Conservation (phyloP, 140 eudicot species). For the Erigeron philadelphicus region DNA sequence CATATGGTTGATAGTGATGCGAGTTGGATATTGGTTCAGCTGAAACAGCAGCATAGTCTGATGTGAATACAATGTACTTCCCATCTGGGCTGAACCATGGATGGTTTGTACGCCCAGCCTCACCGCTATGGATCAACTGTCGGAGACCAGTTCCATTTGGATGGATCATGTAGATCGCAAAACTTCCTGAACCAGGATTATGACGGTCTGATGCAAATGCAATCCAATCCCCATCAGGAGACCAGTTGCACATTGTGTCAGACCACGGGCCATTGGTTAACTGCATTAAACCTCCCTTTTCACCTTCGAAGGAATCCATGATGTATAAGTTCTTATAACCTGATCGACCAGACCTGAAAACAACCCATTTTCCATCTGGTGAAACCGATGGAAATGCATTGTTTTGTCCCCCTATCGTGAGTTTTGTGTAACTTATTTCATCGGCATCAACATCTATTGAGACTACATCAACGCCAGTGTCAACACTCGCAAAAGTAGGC, state of each 20-base stretch:
- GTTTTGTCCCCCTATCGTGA: slow-evolving; percentile 64
- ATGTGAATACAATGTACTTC: slow-evolving; percentile 53
- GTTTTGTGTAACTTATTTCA: slow-evolving; percentile 34
- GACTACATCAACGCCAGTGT: slow-evolving; percentile 55
- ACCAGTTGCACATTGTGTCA: slow-evolving; percentile 90
- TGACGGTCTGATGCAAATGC: slow-evolving; percentile 80
- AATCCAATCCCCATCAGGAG: slow-evolving; percentile 87
- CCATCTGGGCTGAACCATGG: slow-evolving; percentile 86
- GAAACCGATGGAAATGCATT: slow-evolving; percentile 91
- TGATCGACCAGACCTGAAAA: slow-evolving; percentile 72
- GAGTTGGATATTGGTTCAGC: slow-evolving; percentile 90
- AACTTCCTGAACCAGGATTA: slow-evolving; percentile 68
- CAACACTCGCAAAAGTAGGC: slow-evolving; percentile 63
- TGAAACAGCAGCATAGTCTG: slow-evolving; percentile 85
- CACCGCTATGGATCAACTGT: slow-evolving; percentile 67
- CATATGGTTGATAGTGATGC: slow-evolving; percentile 80
- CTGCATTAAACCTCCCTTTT: slow-evolving; percentile 32
- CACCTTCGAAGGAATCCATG: slow-evolving; percentile 73
- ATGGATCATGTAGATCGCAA: slow-evolving; percentile 58
- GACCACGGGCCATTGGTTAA: slow-evolving; percentile 80
- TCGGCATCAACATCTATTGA: slow-evolving; percentile 56
- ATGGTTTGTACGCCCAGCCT: slow-evolving; percentile 74
- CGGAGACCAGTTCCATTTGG: slow-evolving; percentile 86
- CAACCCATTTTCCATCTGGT: slow-evolving; percentile 86
- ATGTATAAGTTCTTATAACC: slow-evolving; percentile 82